phyloP scores from a whole-genome alignment of 1,139 yeast species.

The Pichia sorboxylosa region DNA sequence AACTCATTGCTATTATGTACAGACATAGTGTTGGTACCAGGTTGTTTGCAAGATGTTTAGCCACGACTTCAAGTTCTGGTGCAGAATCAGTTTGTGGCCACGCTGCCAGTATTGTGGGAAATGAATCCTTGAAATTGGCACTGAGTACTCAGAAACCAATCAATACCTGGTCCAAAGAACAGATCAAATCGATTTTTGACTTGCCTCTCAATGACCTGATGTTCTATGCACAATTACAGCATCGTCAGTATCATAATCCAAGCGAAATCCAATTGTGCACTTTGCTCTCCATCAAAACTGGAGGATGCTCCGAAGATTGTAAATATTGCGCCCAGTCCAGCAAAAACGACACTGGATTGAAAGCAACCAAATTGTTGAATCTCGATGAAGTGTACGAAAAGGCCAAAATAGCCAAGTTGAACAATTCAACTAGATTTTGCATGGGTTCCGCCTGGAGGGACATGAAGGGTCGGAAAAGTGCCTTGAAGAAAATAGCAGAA shows the following conservation, averaged over 20 bases:
- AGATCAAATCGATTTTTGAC: slow-evolving; percentile 46
- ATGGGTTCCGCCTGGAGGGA: slow-evolving; percentile 89
- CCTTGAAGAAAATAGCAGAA: slow-evolving; percentile 46
- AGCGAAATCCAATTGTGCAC: slow-evolving; percentile 66
- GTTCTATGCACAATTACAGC: slow-evolving; percentile 52
- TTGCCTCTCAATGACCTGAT: slow-evolving; percentile 58
- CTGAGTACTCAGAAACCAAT: slow-evolving; percentile 25
- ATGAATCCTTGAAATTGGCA: slow-evolving; percentile 15
- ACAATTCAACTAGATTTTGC: slow-evolving; percentile 71
- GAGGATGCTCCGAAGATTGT: slow-evolving; percentile 78
- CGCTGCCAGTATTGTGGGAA: no score
- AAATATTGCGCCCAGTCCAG: slow-evolving; percentile 71
- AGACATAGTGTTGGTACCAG: no score
- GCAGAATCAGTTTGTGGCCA: no score
- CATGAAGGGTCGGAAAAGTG: slow-evolving; percentile 67
- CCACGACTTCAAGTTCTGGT: no score
- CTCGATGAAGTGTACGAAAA: slow-evolving; percentile 52
- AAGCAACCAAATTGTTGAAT: slow-evolving; percentile 53
- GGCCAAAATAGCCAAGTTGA: slow-evolving; percentile 53
- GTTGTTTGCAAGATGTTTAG: no score
- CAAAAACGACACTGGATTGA: slow-evolving; percentile 54
- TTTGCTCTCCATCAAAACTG: slow-evolving; percentile 60
- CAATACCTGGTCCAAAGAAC: slow-evolving; percentile 48
- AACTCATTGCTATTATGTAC: no score
- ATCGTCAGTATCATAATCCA: slow-evolving; percentile 57